A percentile compares a stretch with the other conserved stretches of the same genome.
Evolutionary conservation across 208 protist species (phyloP).

Genomic region (Naegleria gruberi): DNA sequence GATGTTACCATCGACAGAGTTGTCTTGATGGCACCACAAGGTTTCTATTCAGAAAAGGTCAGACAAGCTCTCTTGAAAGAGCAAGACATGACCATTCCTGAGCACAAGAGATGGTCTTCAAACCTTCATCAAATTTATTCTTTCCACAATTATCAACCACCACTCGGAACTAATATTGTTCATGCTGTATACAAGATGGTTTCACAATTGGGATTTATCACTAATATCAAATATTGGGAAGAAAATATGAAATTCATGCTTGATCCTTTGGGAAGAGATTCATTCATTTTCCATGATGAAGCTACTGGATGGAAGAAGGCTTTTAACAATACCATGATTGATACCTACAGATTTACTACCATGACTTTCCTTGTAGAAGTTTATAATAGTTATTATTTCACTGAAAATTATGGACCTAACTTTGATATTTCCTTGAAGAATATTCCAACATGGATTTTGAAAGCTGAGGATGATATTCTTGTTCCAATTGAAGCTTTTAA

Average conservation of each 20-base stretch:
- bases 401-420: background rate
- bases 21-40: background rate
- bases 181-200: background rate
- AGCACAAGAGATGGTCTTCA: background rate
- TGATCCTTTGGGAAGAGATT: background rate
- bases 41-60: background rate
- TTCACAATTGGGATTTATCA: background rate
- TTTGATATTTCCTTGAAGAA: background rate
- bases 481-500: background rate
- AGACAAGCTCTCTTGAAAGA: background rate
- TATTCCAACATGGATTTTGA: background rate
- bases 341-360: background rate
- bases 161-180: background rate
- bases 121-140: background rate
- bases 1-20: background rate
- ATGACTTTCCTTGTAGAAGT: background rate
- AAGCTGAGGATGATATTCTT: background rate
- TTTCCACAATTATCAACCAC: background rate
- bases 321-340: background rate
- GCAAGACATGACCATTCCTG: background rate
- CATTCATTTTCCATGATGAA: background rate
- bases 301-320: background rate
- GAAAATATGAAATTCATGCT: background rate
- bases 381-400: background rate
- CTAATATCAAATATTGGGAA: background rate